phyloP scores from a whole-genome alignment of 208 protist genomes.

The Phytomonas serpens region DNA sequence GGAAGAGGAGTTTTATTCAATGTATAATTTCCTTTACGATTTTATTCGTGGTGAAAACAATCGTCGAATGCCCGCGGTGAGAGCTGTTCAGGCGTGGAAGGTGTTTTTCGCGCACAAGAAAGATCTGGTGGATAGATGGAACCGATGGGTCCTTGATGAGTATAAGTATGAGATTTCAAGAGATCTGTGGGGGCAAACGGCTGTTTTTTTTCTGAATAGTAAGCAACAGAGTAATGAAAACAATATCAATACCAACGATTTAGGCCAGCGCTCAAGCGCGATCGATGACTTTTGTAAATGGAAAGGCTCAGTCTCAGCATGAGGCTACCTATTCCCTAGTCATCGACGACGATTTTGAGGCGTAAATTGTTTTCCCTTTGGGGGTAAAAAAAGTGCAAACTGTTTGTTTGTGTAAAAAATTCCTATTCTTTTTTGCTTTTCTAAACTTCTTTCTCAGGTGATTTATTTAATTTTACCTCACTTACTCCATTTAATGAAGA shows the following conservation, averaged over 20 bases:
- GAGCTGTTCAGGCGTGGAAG: slow-evolving; percentile 48
- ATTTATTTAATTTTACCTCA: neutral
- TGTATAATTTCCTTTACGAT: slow-evolving; percentile 85
- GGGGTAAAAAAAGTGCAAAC: neutral
- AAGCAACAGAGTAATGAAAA: neutral
- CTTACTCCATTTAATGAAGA: neutral
- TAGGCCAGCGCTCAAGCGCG: slow-evolving; percentile 38
- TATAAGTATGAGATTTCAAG: slow-evolving; percentile 45
- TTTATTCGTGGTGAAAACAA: slow-evolving; percentile 73
- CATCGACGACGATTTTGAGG: neutral
- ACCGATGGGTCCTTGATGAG: slow-evolving; percentile 32
- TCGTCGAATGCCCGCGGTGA: slow-evolving; percentile 39
- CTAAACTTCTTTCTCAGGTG: neutral
- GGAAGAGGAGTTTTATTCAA: slow-evolving; percentile 34
- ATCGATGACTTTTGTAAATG: slow-evolving; percentile 51
- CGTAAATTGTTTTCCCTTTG: neutral
- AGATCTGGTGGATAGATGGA: slow-evolving; percentile 29
- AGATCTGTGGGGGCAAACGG: slow-evolving; percentile 75
- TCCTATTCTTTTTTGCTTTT: neutral
- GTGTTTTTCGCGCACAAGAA: slow-evolving; percentile 39
- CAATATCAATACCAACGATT: slow-evolving; percentile 1
- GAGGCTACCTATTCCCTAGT: neutral
- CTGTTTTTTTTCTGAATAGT: slow-evolving; percentile 29
- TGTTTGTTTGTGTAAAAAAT: neutral
- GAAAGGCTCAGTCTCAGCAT: neutral